Evolutionary conservation across 768 basidiomycete species (phyloP), one percentile per base, ranked within the genome.

Genomic region (Boletus eberwhitei): DNA sequence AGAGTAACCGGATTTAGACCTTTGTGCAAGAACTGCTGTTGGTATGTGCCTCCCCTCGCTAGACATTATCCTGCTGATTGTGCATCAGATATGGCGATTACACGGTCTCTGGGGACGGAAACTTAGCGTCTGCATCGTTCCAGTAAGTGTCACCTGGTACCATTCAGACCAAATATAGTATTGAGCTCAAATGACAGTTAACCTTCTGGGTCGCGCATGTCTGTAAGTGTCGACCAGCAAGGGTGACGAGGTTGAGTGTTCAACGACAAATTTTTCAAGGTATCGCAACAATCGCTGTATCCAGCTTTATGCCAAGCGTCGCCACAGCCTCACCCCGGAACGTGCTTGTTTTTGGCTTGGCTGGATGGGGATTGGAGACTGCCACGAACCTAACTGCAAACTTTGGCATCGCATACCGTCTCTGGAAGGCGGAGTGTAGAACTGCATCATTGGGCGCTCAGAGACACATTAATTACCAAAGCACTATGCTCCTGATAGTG

Each of bases 11-110:
- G 13, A 16, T 42, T 4, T 40, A 64, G 63, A 54, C 54, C 12
- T 61, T 55, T 40, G 42, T 52, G 14, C 63, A 64, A 50, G 62
- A 64, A 36, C 48, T 63, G 9, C 32, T 63, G 9, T 39, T 63
- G 53, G 62, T 60, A 16, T 14, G 58, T 45, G 8, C 21, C 32
- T 3, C 17, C 21, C 7, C 36, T 45, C 13, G 14, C n/a, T 4
- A 21, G 38, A 34, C 16, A 12, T 52, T 5, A 34, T 29, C 39
- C 16, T 44, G 7, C 42, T 52, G 13, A 52, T 45, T n/a, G 6
- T 12, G 22, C 8, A 11, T 57, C 29, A 65, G 63, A 65, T 64
- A 34, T 65, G 63, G 64, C 61, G 60, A 31, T 51, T 65, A 42
- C 57, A 62, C 36, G 44, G 61, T n/a, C 50, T 64, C 13, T 64